Conservation (phyloP, 129 eudicot genomes). For the Kitagawia praeruptora region DNA sequence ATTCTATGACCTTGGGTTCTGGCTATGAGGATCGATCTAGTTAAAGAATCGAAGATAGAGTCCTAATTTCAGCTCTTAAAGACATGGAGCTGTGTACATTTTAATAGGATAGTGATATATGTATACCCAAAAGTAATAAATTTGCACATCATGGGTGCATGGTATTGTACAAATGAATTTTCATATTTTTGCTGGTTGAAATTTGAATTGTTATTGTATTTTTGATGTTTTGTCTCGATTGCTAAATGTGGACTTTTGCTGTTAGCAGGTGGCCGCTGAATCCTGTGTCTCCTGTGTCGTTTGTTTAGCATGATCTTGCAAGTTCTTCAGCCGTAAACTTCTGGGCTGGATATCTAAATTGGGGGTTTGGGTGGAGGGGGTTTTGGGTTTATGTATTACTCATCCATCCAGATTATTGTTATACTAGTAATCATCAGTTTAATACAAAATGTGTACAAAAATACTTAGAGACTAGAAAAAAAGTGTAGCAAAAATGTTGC, state of each 20-base stretch:
- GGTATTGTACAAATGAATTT: background rate
- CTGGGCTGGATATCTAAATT: conserved; percentile 33
- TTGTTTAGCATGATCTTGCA: conserved; percentile 15
- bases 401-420: background rate
- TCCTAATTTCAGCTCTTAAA: background rate
- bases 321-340: conserved; percentile 7
- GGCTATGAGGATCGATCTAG: background rate
- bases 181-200: background rate
- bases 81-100: background rate
- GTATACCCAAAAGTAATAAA: background rate
- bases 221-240: background rate
- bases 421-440: background rate
- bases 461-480: no score
- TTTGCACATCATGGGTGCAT: background rate
- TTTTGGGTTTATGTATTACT: background rate
- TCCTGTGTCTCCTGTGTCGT: no score
- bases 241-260: conserved; percentile 18
- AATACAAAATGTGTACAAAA: background rate
- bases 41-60: background rate
- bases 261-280: conserved; percentile 46
- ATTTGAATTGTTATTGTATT: background rate
- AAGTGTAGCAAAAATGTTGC: background rate
- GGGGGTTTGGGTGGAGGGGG: no score
- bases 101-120: background rate
- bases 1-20: background rate